Evolutionary conservation across 2,329 filamentous ascomycete genomes (phyloP), one percentile per base, ranked within the genome.

Genomic region (Myriosclerotinia duriaeana): DNA sequence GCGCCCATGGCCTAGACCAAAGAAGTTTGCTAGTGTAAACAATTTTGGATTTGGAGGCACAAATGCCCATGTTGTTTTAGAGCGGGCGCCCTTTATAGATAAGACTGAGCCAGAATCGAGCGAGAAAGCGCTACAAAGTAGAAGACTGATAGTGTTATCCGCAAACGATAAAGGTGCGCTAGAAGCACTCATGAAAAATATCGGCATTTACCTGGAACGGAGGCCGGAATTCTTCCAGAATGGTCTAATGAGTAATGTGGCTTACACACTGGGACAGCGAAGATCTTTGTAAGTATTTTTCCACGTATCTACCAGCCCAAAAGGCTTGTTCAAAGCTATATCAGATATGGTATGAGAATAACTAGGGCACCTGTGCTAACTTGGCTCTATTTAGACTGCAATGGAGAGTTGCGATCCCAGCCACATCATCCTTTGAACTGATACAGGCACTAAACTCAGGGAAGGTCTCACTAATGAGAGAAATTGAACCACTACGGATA

Each of bases 1-100:
- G 53, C 68, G 70, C 8, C 73, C 72, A 20, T 74, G 72, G 72
- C 72, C 73, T 38, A 65, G 67, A 56, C 59, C 40, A 53, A 84
- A 84, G 76, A 79, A 79, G 62, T 83, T 80, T 70, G 79, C 83
- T 66, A 83, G 81, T 69, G 63, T 73, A 20, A 73, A 74, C 44
- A 68, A 65, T 9, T 71, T 71, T 42, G 71, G 71, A n/a, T 66
- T 69, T 38, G 71, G 69, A 15, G 71, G 70, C 3, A 53, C 70
- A 17, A 71, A 72, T 66, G 66, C 66, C 12, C 68, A 71, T 58
- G 70, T 68, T 30, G 62, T 72, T 9, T 53, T 72, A 3, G 71
- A 73, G 17, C 65, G 68, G 30, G 71, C 73, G 30, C 73, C 73
- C 1, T 72, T 72, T 44, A 42, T 72, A 30, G 65, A 65, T 38